Conservation (phyloP, 352 stramenopile genomes). For the Phytophthora hibernalis region DNA sequence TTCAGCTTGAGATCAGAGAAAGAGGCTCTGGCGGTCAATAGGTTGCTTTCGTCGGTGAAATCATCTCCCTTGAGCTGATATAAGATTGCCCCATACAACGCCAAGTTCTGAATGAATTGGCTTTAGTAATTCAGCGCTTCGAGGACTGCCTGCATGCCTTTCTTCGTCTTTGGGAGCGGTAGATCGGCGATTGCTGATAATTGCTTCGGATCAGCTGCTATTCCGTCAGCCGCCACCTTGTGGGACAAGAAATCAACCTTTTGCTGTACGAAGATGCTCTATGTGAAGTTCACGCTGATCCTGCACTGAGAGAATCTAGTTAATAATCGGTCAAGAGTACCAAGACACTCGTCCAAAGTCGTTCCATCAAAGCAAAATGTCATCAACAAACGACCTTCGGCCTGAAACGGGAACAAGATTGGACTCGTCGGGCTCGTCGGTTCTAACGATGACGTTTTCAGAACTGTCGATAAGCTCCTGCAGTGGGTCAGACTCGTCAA, state of each 20-base stretch:
- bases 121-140: no score
- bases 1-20: no score
- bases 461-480: not conserved
- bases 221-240: no score
- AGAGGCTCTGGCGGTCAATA: no score
- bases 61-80: no score
- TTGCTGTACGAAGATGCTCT: not conserved
- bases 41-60: no score
- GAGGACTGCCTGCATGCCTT: not conserved
- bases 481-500: no score
- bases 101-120: no score
- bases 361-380: constrained; percentile 3
- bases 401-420: not conserved
- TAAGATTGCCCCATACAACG: no score
- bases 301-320: constrained; percentile 1
- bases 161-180: not conserved
- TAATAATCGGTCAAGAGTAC: constrained; percentile 4
- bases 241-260: not conserved
- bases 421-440: not conserved
- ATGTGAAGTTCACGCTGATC: constrained; percentile 5
- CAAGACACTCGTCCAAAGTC: not conserved
- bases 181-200: not conserved
- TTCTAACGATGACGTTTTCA: constrained; percentile 1
- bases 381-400: constrained; percentile 2
- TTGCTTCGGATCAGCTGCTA: not conserved